These are phyloP conservation scores for Penicillium lagena DNA, from an alignment of 495 filamentous ascomycete species.

Conservation along the genomic window DNA sequence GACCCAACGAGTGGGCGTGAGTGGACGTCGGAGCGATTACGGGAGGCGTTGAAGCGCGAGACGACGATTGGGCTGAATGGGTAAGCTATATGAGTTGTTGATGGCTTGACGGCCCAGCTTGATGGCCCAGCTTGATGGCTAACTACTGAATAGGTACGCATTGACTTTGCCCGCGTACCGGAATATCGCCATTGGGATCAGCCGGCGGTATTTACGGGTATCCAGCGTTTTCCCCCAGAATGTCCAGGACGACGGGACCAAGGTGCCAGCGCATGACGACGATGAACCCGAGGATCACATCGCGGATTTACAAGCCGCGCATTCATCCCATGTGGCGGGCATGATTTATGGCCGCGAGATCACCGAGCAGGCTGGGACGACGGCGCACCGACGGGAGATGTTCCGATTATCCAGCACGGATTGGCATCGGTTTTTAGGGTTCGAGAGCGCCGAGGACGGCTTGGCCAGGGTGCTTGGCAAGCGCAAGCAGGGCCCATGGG, in stretches of 20 bases:
- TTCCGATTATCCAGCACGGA: slow-evolving; percentile 5
- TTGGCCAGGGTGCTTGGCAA: no score
- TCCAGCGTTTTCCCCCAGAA: neutral
- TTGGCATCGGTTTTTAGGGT: slow-evolving; percentile 3
- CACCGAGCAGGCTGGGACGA: slow-evolving; percentile 6
- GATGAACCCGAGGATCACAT: neutral
- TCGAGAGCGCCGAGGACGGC: no score
- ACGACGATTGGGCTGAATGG: neutral
- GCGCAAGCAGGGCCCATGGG: no score
- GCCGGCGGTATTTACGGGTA: slow-evolving; percentile 2
- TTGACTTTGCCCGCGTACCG: slow-evolving; percentile 1
- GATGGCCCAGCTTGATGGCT: no score
- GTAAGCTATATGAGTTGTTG: no score
- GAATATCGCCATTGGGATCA: slow-evolving; percentile 4
- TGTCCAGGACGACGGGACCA: slow-evolving; percentile 1
- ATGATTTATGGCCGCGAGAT: slow-evolving; percentile 11
- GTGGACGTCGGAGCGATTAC: slow-evolving; percentile 1
- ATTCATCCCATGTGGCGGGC: slow-evolving; percentile 7
- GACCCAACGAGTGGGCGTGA: neutral
- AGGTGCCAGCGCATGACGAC: neutral
- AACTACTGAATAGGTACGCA: neutral
- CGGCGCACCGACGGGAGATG: slow-evolving; percentile 1
- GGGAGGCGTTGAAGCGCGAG: slow-evolving; percentile 1
- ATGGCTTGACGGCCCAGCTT: no score
- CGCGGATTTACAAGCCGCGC: slow-evolving; percentile 3